Percentiles rank a stretch among this genome's conserved stretches.
Conservation (phyloP, 805 yeast genomes). For the Brettanomyces sp. region DNA sequence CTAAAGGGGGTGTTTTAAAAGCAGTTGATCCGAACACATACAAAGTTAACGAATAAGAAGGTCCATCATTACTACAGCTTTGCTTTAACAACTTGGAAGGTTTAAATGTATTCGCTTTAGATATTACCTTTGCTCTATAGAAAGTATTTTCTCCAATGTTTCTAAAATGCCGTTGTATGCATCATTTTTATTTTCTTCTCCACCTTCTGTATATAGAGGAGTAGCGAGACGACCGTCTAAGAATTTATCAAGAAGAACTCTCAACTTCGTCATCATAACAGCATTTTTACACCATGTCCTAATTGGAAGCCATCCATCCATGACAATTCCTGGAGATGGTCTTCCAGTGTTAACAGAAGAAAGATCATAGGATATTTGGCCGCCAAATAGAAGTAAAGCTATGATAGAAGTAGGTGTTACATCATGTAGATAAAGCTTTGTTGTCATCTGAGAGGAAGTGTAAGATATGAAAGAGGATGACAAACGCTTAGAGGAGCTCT, state of each 20-base stretch:
- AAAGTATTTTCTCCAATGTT: slow-evolving; percentile 29
- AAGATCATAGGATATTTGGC: slow-evolving; percentile 53
- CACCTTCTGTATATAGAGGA: slow-evolving; percentile 8
- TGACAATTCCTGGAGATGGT: slow-evolving; percentile 72
- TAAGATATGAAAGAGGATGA: slow-evolving; percentile 57
- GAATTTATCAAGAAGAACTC: slow-evolving; percentile 56
- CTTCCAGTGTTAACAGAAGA: slow-evolving; percentile 29
- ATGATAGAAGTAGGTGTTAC: slow-evolving; percentile 72
- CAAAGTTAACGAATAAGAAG: slow-evolving; percentile 29
- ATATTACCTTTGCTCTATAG: slow-evolving; percentile 1
- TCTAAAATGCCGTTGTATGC: slow-evolving; percentile 28
- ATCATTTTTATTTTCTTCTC: slow-evolving; percentile 5
- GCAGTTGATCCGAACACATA: slow-evolving; percentile 29
- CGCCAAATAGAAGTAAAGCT: slow-evolving; percentile 76
- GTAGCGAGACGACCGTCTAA: slow-evolving; percentile 46
- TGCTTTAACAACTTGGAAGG: neutral
- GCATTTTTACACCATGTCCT: slow-evolving; percentile 94
- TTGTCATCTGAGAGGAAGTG: slow-evolving; percentile 46
- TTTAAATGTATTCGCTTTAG: neutral
- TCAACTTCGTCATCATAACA: slow-evolving; percentile 64
- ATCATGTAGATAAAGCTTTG: slow-evolving; percentile 62
- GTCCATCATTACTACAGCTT: no score
- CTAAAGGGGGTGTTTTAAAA: slow-evolving; percentile 41
- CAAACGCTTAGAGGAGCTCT: slow-evolving; percentile 23
- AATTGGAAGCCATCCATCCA: slow-evolving; percentile 85